These are phyloP conservation scores for Ceratobasidium sp. DNA, from an alignment of 1,284 basidiomycete species.

Conservation along the genomic window DNA sequence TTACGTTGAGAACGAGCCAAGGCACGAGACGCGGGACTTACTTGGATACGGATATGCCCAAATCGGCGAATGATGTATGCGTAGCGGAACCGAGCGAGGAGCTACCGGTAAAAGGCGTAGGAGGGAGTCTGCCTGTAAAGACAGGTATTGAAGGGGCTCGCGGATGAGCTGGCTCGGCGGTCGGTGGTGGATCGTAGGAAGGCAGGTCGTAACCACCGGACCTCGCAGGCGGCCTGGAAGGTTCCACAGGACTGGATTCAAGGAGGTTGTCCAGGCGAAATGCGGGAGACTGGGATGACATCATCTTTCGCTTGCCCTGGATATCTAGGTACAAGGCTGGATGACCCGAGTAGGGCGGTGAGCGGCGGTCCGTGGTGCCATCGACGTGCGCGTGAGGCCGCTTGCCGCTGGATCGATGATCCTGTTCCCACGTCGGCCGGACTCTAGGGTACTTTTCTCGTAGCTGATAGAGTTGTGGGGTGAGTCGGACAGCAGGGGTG, in stretches of 20 bases:
- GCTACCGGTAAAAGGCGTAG: slow-evolving; percentile 23
- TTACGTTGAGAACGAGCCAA: neutral
- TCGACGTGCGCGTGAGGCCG: slow-evolving; percentile 4
- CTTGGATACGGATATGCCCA: slow-evolving; percentile 26
- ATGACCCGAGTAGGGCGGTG: neutral
- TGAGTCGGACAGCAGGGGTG: neutral
- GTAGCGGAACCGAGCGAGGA: neutral
- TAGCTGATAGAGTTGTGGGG: slow-evolving; percentile 16
- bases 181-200: neutral
- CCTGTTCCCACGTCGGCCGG: slow-evolving; percentile 6
- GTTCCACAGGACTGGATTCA: slow-evolving; percentile 8
- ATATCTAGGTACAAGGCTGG: neutral
- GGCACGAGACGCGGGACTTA: neutral
- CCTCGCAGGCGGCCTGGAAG: neutral
- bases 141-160: slow-evolving; percentile 16
- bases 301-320: slow-evolving; percentile 37
- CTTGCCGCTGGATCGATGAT: slow-evolving; percentile 27
- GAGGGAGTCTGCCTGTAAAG: slow-evolving; percentile 33
- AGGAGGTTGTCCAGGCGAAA: slow-evolving; percentile 34
- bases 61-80: neutral
- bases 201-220: neutral
- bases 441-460: neutral
- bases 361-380: neutral
- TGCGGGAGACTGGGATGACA: slow-evolving; percentile 25
- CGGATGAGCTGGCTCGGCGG: neutral